phyloP scores from a whole-genome alignment of 2,329 filamentous ascomycete species.

The Calcarisporium arbuscula region DNA sequence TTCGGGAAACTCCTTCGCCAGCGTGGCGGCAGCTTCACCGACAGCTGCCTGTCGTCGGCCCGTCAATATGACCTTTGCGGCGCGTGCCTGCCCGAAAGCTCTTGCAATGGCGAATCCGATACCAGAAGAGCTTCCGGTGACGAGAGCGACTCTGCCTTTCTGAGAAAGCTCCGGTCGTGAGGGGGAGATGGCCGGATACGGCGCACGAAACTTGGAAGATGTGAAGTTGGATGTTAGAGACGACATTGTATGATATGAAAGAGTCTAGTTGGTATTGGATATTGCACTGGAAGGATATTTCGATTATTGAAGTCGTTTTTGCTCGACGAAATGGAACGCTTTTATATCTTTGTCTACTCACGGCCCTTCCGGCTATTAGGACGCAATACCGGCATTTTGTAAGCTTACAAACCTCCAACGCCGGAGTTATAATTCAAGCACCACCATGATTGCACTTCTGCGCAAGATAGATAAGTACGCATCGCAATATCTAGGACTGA shows the following conservation, averaged over 20 bases:
- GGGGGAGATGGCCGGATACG: conserved; percentile 31
- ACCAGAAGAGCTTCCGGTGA: conserved; percentile 58
- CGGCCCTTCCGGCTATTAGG: too few species aligned
- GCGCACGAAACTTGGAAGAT: conserved; percentile 20
- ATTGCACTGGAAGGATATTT: too few species aligned
- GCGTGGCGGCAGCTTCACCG: not conserved
- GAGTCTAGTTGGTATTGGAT: too few species aligned
- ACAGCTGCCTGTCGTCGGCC: conserved; percentile 22
- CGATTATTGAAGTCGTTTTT: too few species aligned
- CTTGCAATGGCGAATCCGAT: conserved; percentile 59
- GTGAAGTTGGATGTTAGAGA: conserved; percentile 17
- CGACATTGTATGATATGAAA: not conserved
- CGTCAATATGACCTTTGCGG: conserved; percentile 29
- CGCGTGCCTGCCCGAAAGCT: conserved; percentile 39
- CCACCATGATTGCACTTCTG: too few species aligned
- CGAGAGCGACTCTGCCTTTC: conserved; percentile 45
- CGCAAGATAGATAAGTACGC: too few species aligned
- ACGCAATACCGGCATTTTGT: too few species aligned
- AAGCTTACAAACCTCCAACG: too few species aligned
- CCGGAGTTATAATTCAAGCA: too few species aligned
- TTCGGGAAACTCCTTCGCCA: conserved; percentile 2
- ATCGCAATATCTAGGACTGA: too few species aligned
- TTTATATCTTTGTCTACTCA: too few species aligned
- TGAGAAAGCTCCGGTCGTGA: conserved; percentile 30
- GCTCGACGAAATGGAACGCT: too few species aligned